Conservation (phyloP, 495 filamentous ascomycete genomes). For the Astrothelium macrocarpum region DNA sequence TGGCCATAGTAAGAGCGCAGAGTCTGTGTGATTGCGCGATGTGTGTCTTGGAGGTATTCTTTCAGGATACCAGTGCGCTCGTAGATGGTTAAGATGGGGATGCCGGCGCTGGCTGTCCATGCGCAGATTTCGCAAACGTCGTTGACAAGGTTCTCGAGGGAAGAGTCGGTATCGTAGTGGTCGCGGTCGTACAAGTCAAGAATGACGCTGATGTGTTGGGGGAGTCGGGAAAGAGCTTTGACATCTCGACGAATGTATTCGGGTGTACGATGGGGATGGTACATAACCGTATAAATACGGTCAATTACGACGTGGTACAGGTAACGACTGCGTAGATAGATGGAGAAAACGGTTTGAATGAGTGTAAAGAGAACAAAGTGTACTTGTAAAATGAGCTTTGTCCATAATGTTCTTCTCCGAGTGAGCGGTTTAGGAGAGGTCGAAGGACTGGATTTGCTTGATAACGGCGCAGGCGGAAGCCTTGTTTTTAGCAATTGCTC, state of each 20-base stretch:
- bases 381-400: slow-evolving; percentile 23
- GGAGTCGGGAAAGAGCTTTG: slow-evolving; percentile 57
- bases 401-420: background rate
- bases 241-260: slow-evolving; percentile 85
- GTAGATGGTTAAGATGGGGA: slow-evolving; percentile 77
- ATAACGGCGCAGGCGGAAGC: slow-evolving; percentile 49
- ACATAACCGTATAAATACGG: slow-evolving; percentile 65
- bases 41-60: slow-evolving; percentile 66
- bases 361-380: slow-evolving; percentile 60
- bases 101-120: slow-evolving; percentile 83
- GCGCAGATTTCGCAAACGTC: slow-evolving; percentile 83
- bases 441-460: background rate
- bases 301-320: slow-evolving; percentile 67
- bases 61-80: slow-evolving; percentile 84
- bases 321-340: slow-evolving; percentile 73
- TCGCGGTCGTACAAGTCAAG: slow-evolving; percentile 64
- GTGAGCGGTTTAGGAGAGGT: background rate
- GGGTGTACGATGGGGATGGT: slow-evolving; percentile 89
- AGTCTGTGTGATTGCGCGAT: slow-evolving; percentile 60
- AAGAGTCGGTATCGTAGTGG: slow-evolving; percentile 45
- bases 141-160: slow-evolving; percentile 68
- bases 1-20: slow-evolving; percentile 79
- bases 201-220: slow-evolving; percentile 80
- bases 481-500: slow-evolving; percentile 63
- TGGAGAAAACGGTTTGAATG: slow-evolving; percentile 72